Evolutionary conservation across 345 rosid genomes (phyloP), one percentile per base, ranked within the genome.

Genomic region (Aegle marmelos): DNA sequence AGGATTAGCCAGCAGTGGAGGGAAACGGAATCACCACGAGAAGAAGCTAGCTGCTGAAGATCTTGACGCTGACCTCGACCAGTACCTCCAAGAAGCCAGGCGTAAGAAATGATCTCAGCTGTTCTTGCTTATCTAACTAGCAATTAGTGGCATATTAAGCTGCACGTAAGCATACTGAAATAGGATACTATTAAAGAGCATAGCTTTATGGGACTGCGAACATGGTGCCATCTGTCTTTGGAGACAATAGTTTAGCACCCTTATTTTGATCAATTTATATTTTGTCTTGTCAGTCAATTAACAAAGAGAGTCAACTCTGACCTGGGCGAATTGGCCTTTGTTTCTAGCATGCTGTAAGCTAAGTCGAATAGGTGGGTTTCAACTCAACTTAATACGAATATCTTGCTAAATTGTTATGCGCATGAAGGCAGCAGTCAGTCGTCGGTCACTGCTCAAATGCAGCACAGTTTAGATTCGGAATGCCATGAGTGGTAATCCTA

Each of bases 41-140:
- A 77, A 78, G 68, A 88, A 80, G 76, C 78, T 83, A 39, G 83
- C 90, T 39, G 86, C 83, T 7, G 85, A 88, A 69, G 93, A 88
- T 81, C 92, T 90, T 25, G 90, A 91, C 81, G 95, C 93, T 25
- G 91, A 91, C 4, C 77, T 91, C 76, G 93, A 90, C 60, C 86
- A 82, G 70, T 88, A 90, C 79, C 90, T 61, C 77, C 58, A 79
- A 22, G 83, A 86, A 75, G 89, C 90, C 28, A 70, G 69, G 84
- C 67, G 79, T 66, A 66, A 72, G 10, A 85, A 83, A 45, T 83
- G 87, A 86, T 65, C 9, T 57, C 34, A 31, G 33, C 4, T 2
- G 37, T 17, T 63, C 68, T 31, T 63, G 9, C 68, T 63, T 30
- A 30, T 60, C 14, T 25, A 5, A 27, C 37, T 1, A 21, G 37